These are phyloP conservation scores for Tagetes patula DNA, from an alignment of 129 eudicot species.

Conservation along the genomic window DNA sequence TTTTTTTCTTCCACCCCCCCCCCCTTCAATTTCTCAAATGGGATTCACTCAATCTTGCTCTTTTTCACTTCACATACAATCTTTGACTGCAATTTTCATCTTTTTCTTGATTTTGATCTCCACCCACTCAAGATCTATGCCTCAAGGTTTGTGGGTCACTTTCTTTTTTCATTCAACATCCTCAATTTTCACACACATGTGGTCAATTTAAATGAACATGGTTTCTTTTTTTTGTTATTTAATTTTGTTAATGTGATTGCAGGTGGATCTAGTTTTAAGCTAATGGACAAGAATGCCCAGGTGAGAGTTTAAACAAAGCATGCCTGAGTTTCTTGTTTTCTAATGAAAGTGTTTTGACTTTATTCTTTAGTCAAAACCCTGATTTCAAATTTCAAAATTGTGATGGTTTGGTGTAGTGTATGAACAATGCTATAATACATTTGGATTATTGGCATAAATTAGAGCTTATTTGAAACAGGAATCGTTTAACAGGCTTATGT, in stretches of 20 bases:
- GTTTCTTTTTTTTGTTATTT: slow-evolving; percentile 10
- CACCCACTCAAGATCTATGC: slow-evolving; percentile 38
- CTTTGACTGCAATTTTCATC: slow-evolving; percentile 34
- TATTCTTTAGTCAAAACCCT: neutral
- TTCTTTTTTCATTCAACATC: neutral
- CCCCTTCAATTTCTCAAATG: slow-evolving; percentile 33
- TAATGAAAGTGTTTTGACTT: slow-evolving; percentile 9
- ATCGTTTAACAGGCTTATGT: neutral
- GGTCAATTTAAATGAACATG: neutral
- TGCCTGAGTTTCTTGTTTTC: neutral
- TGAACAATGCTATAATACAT: neutral
- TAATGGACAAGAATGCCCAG: slow-evolving; percentile 27
- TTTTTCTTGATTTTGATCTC: slow-evolving; percentile 39
- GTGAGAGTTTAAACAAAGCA: slow-evolving; percentile 28
- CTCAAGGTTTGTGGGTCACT: slow-evolving; percentile 50
- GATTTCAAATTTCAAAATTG: neutral
- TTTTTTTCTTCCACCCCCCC: neutral
- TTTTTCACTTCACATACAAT: slow-evolving; percentile 24
- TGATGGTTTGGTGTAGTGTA: neutral
- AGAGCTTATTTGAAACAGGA: neutral
- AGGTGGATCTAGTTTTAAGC: slow-evolving; percentile 48
- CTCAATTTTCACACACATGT: no score
- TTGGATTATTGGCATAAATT: neutral
- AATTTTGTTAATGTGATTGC: slow-evolving; percentile 27
- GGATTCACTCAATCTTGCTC: slow-evolving; percentile 36